phyloP scores from a whole-genome alignment of 495 filamentous ascomycete species.

The Gamarada debralockiae region DNA sequence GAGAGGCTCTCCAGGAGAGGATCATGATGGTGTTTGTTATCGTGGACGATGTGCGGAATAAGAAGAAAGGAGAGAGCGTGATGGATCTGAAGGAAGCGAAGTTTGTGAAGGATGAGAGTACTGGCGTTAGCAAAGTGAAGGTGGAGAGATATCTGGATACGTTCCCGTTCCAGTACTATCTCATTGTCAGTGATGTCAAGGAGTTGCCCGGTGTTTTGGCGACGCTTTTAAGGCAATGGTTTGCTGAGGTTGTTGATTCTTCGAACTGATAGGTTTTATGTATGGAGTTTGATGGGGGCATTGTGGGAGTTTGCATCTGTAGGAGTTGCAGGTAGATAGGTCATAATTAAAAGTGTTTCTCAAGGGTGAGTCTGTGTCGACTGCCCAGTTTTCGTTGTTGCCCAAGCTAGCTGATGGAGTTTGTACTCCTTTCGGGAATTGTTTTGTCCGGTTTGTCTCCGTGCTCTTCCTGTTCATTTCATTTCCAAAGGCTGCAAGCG shows the following conservation, averaged over 20 bases:
- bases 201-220: conserved; percentile 88
- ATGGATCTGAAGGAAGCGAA: conserved; percentile 76
- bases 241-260: conserved; percentile 80
- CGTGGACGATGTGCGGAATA: conserved; percentile 67
- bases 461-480: too few relatives aligned
- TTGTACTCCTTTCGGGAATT: too few relatives aligned
- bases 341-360: too few relatives aligned
- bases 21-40: conserved; percentile 99
- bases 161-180: conserved; percentile 94
- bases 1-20: conserved; percentile 84
- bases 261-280: conserved; percentile 8
- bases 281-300: neutral
- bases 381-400: too few relatives aligned
- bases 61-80: conserved; percentile 51
- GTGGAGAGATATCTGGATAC: conserved; percentile 88
- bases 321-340: too few relatives aligned
- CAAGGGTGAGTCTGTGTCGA: too few relatives aligned
- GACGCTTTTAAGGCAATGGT: conserved; percentile 89
- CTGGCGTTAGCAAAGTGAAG: conserved; percentile 48
- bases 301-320: neutral
- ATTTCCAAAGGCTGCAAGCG: too few relatives aligned
- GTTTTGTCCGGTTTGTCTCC: too few relatives aligned
- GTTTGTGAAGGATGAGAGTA: conserved; percentile 68
- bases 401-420: too few relatives aligned
- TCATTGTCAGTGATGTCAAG: conserved; percentile 87